Conservation (phyloP, 1,139 yeast species). For the Taphrina deformans region DNA sequence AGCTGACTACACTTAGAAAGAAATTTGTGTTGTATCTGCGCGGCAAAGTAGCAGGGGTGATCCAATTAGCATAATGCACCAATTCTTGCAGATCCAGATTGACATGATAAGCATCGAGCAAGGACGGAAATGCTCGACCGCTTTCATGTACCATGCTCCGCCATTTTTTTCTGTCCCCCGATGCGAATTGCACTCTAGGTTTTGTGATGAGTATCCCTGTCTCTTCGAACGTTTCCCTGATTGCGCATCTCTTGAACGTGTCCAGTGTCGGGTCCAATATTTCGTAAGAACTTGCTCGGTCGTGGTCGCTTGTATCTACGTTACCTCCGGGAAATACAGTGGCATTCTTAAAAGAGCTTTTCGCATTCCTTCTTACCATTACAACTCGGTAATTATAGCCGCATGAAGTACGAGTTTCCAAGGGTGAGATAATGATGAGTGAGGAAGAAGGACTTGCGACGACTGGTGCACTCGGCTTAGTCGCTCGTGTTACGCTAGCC, state of each 20-base stretch:
- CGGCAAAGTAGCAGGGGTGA: slow-evolving; percentile 22
- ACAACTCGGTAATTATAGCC: slow-evolving; percentile 24
- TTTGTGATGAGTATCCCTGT: slow-evolving; percentile 21
- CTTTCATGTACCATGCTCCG: slow-evolving; percentile 9
- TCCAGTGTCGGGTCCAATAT: neutral
- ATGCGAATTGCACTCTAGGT: slow-evolving; percentile 11
- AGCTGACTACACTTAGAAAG: slow-evolving; percentile 19
- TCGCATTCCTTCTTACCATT: slow-evolving; percentile 25
- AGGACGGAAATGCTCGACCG: slow-evolving; percentile 1
- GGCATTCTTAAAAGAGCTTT: slow-evolving; percentile 29
- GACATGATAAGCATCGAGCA: neutral
- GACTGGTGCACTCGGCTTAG: neutral
- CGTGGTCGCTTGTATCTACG: slow-evolving; percentile 9
- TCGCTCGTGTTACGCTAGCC: neutral
- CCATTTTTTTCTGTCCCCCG: slow-evolving; percentile 17
- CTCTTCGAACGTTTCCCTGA: slow-evolving; percentile 29
- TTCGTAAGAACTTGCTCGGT: neutral
- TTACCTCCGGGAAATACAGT: slow-evolving; percentile 29
- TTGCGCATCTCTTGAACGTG: slow-evolving; percentile 28
- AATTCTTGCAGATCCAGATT: neutral
- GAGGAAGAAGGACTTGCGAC: slow-evolving; percentile 29
- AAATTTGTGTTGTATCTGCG: slow-evolving; percentile 22
- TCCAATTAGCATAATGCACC: slow-evolving; percentile 29
- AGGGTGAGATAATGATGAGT: slow-evolving; percentile 19
- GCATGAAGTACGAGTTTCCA: slow-evolving; percentile 1